phyloP scores from a whole-genome alignment of 2,329 filamentous ascomycete genomes.

The Fusarium austroafricanum region DNA sequence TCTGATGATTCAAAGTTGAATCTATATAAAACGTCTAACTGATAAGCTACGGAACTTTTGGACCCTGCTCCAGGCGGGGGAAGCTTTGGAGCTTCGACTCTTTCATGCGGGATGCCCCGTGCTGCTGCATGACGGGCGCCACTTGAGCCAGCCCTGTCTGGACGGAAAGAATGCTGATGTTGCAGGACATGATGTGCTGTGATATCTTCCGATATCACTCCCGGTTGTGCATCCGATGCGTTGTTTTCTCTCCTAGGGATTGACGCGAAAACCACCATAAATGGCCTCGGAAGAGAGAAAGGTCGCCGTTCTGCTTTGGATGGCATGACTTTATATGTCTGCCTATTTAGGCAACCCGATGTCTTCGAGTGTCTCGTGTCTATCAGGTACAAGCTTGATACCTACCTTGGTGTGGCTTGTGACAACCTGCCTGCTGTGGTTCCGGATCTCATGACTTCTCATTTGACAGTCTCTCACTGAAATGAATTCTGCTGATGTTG shows the following conservation, averaged over 20 bases:
- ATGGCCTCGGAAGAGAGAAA: conserved; percentile 13
- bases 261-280: conserved; percentile 7
- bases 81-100: conserved; percentile 25
- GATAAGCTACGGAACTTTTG: conserved; percentile 10
- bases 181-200: conserved; percentile 22
- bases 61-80: conserved; percentile 33
- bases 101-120: conserved; percentile 42
- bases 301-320: background rate
- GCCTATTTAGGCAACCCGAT: conserved; percentile 31
- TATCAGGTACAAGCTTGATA: conserved; percentile 11
- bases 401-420: conserved; percentile 7
- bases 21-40: conserved; percentile 6
- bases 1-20: background rate
- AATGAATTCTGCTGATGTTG: background rate
- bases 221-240: conserved; percentile 22
- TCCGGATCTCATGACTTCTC: background rate
- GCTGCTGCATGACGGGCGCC: conserved; percentile 41
- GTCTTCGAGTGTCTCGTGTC: conserved; percentile 10
- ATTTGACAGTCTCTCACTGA: background rate
- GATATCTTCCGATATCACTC: conserved; percentile 20
- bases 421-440: background rate
- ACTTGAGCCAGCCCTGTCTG: conserved; percentile 26
- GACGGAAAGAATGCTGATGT: conserved; percentile 14
- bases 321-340: conserved; percentile 10
- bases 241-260: conserved; percentile 21